phyloP scores from a whole-genome alignment of 768 basidiomycete genomes.

The Lactifluus volemus region DNA sequence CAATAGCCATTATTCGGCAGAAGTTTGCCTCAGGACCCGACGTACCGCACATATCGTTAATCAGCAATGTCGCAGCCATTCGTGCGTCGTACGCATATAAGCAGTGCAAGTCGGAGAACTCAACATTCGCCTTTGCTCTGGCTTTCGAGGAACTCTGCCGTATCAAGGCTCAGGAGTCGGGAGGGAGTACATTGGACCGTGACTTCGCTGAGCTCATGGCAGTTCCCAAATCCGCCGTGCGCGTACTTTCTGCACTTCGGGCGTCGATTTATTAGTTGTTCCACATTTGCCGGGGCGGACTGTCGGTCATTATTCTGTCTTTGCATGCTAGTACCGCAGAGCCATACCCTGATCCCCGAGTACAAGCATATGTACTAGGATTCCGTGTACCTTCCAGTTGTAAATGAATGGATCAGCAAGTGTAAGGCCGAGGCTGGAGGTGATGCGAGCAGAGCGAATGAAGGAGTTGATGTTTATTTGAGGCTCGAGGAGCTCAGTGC shows the following conservation, averaged over 20 bases:
- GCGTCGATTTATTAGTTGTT: not conserved
- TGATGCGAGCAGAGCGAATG: no score
- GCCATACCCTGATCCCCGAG: not conserved
- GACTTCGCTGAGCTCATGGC: slow-evolving; percentile 26
- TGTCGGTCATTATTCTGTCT: not conserved
- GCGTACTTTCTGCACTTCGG: slow-evolving; percentile 6
- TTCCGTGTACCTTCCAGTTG: not conserved
- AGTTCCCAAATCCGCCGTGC: slow-evolving; percentile 25
- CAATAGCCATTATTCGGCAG: not conserved
- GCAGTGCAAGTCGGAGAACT: not conserved
- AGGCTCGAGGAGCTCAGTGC: no score
- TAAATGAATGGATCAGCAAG: not conserved
- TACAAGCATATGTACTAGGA: not conserved
- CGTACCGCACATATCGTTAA: slow-evolving; percentile 4
- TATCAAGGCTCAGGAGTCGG: slow-evolving; percentile 13
- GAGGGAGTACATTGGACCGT: slow-evolving; percentile 4
- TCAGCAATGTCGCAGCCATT: slow-evolving; percentile 5
- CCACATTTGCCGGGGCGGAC: not conserved
- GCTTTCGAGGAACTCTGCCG: slow-evolving; percentile 7
- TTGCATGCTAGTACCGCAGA: not conserved
- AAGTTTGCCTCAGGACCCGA: slow-evolving; percentile 5
- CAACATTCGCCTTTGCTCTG: slow-evolving; percentile 8
- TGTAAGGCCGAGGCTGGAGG: no score
- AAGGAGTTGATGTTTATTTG: no score
- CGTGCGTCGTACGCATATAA: slow-evolving; percentile 15